A percentile compares a stretch with the other conserved stretches of the same genome.
Conservation (phyloP, 2,329 filamentous ascomycete genomes). For the Boeremia exigua region DNA sequence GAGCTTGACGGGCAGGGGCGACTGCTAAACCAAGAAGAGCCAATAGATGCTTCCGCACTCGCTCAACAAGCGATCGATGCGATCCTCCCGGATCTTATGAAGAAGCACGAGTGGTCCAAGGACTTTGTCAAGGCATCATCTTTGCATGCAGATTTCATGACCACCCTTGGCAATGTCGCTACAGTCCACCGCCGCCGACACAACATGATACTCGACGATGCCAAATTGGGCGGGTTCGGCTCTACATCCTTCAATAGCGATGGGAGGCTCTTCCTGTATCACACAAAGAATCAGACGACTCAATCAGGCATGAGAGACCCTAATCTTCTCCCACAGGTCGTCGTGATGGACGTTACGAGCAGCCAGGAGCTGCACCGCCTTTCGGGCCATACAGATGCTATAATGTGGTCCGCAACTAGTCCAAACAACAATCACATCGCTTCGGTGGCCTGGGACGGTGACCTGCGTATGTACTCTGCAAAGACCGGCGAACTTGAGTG, state of each 20-base stretch:
- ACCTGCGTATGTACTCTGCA: conserved; percentile 34
- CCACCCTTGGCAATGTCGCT: conserved; percentile 24
- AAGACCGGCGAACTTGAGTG: conserved; percentile 27
- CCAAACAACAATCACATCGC: conserved; percentile 30
- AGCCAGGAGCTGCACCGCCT: conserved; percentile 24
- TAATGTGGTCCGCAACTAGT: conserved; percentile 37
- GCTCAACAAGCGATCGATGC: conserved; percentile 36
- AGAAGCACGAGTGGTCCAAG: conserved; percentile 35
- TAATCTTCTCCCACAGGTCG: conserved; percentile 19
- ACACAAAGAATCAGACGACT: conserved; percentile 16
- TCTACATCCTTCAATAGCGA: conserved; percentile 28
- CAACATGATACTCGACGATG: conserved; percentile 27
- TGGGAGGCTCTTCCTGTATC: conserved; percentile 28
- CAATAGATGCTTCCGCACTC: conserved; percentile 27
- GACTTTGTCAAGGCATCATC: conserved; percentile 29
- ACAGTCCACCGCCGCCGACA: conserved; percentile 32
- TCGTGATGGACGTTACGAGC: conserved; percentile 29
- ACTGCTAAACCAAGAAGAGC: conserved; percentile 35
- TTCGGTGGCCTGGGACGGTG: conserved; percentile 38
- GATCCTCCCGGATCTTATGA: conserved; percentile 31
- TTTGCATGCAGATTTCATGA: conserved; percentile 29
- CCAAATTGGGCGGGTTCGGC: conserved; percentile 17
- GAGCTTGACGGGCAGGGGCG: conserved; percentile 37
- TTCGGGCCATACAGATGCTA: conserved; percentile 33
- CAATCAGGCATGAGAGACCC: conserved; percentile 16